Conservation (phyloP, 805 yeast genomes). For the Nakazawaea populi region DNA sequence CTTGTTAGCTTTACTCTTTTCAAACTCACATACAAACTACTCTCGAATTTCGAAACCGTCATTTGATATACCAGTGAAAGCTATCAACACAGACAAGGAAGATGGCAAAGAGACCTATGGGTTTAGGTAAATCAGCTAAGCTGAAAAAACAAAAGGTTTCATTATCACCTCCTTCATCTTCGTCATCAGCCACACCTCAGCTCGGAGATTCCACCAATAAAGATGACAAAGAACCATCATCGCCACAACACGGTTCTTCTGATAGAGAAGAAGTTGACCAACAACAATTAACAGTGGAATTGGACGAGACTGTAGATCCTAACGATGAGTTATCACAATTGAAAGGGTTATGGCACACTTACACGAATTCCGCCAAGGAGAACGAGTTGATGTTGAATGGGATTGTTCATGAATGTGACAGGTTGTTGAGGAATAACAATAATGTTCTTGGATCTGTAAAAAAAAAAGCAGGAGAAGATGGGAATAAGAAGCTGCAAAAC, state of each 20-base stretch:
- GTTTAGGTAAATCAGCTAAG: slow-evolving; percentile 56
- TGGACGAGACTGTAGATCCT: slow-evolving; percentile 64
- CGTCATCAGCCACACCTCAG: slow-evolving; percentile 13
- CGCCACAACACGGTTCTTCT: background rate
- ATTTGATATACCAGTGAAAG: too few species aligned
- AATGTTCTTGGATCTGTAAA: background rate
- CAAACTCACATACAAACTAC: too few species aligned
- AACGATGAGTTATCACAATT: slow-evolving; percentile 79
- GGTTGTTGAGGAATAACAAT: slow-evolving; percentile 50
- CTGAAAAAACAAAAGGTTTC: slow-evolving; percentile 33
- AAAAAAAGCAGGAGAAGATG: background rate
- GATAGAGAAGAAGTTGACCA: slow-evolving; percentile 20
- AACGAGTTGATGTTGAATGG: slow-evolving; percentile 71
- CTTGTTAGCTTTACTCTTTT: too few species aligned
- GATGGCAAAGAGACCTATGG: slow-evolving; percentile 64
- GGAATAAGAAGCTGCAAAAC: background rate
- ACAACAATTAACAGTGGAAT: slow-evolving; percentile 53
- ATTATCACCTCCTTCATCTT: slow-evolving; percentile 15
- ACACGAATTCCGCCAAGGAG: slow-evolving; percentile 47
- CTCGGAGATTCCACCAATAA: slow-evolving; percentile 8
- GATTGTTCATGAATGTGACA: slow-evolving; percentile 86
- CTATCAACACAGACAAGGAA: background rate
- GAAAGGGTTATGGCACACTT: slow-evolving; percentile 66
- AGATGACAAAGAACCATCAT: background rate
- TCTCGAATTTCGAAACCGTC: too few species aligned